Conservation (phyloP, 148 eudicot species). For the Camellia sinensis region DNA sequence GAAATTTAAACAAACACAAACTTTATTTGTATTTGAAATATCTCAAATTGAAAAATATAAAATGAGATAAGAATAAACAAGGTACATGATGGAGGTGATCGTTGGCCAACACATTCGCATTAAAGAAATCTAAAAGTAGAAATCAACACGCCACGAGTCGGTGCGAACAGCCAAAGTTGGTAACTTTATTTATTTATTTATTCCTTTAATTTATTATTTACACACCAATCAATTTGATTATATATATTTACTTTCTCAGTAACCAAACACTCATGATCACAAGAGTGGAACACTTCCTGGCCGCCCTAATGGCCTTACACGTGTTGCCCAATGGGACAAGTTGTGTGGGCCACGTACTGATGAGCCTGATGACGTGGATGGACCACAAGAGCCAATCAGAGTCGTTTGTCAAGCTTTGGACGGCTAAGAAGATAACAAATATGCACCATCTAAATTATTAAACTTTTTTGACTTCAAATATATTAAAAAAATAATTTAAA, state of each 20-base stretch:
- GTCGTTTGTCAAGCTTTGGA: conserved; percentile 9
- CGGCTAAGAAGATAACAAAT: not conserved
- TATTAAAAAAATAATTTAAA: not conserved
- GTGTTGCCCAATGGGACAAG: not conserved
- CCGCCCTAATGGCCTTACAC: not conserved
- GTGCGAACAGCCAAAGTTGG: not conserved
- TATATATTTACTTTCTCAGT: no score
- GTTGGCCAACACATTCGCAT: not conserved
- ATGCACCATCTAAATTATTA: not conserved
- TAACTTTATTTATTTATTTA: not conserved
- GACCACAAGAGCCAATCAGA: conserved; percentile 1
- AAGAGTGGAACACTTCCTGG: not conserved
- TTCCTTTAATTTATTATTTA: no score
- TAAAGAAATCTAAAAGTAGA: not conserved
- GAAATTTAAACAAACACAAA: no score
- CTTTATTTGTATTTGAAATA: no score
- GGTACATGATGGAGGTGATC: not conserved
- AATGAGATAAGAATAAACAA: not conserved
- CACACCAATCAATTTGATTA: not conserved
- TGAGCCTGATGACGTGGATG: not conserved
- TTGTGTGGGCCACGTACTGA: not conserved
- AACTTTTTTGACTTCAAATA: not conserved
- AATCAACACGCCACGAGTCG: not conserved
- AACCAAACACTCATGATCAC: not conserved
- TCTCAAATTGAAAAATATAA: not conserved